Evolutionary conservation across 352 stramenopile species (phyloP).

Genomic region (Globisporangium carolinianum): DNA sequence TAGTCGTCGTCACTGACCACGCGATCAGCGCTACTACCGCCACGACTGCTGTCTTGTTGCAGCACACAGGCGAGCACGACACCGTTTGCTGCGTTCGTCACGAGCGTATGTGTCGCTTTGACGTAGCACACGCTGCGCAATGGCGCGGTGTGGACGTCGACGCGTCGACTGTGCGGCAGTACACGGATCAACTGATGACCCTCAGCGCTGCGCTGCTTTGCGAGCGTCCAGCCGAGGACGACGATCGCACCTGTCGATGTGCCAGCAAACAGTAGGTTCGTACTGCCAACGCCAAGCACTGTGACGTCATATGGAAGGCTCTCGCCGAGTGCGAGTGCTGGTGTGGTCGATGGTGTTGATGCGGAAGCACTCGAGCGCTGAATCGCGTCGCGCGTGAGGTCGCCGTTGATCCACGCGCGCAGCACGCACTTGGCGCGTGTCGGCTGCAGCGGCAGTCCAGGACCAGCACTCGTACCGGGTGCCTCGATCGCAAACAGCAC

Average conservation of each 20-base stretch:
- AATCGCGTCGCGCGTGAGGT: constrained; percentile 35
- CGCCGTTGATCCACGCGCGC: constrained; percentile 49
- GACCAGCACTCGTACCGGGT: background rate
- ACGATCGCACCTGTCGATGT: constrained; percentile 35
- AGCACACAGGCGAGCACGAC: constrained; percentile 35
- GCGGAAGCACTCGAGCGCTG: background rate
- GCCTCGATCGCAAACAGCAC: constrained; percentile 48
- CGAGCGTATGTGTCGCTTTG: constrained; percentile 16
- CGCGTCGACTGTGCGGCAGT: constrained; percentile 18
- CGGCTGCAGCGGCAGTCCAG: too few relatives aligned
- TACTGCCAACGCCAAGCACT: constrained; percentile 27
- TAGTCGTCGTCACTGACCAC: constrained; percentile 5
- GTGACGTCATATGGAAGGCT: constrained; percentile 31
- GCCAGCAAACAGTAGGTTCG: constrained; percentile 38
- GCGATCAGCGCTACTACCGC: background rate
- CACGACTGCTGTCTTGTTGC: background rate
- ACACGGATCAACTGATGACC: constrained; percentile 20
- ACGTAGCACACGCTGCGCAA: constrained; percentile 38
- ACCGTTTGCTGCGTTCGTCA: constrained; percentile 35
- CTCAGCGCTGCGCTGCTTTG: constrained; percentile 15
- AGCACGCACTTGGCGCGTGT: constrained; percentile 14
- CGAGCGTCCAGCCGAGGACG: constrained; percentile 39
- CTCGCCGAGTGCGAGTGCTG: constrained; percentile 10
- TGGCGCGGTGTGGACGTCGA: constrained; percentile 46
- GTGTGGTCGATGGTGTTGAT: background rate